phyloP scores from a whole-genome alignment of 208 protist species.

The Lotmaria passim region DNA sequence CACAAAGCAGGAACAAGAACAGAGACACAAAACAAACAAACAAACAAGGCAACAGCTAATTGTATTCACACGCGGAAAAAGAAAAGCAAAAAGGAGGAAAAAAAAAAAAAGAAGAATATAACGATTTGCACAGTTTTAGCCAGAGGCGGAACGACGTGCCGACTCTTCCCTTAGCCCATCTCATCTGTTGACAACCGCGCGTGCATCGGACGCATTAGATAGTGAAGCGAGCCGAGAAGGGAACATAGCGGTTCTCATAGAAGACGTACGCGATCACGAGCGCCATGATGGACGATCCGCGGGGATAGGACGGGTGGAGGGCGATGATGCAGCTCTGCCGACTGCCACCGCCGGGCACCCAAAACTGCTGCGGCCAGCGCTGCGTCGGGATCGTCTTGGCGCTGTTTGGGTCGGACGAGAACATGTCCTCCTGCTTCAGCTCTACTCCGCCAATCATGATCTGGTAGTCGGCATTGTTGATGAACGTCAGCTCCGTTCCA shows the following conservation, averaged over 20 bases:
- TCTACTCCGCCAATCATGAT: slow-evolving; percentile 82
- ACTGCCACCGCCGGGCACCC: slow-evolving; percentile 57
- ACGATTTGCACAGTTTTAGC: slow-evolving; percentile 7
- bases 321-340: slow-evolving; percentile 71
- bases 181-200: no score
- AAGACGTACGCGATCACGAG: slow-evolving; percentile 81
- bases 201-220: slow-evolving; percentile 35
- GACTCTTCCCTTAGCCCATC: no score
- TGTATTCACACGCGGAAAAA: neutral
- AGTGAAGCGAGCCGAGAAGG: slow-evolving; percentile 66
- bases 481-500: slow-evolving; percentile 82
- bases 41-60: no score
- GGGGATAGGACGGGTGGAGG: slow-evolving; percentile 82
- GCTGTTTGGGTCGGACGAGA: slow-evolving; percentile 69
- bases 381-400: slow-evolving; percentile 79
- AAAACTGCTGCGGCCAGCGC: slow-evolving; percentile 84
- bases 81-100: neutral
- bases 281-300: slow-evolving; percentile 73
- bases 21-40: no score
- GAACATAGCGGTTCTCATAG: slow-evolving; percentile 59
- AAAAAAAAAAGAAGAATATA: slow-evolving; percentile 16
- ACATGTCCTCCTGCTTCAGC: slow-evolving; percentile 86
- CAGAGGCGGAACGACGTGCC: no score
- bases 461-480: slow-evolving; percentile 78
- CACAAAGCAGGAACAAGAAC: no score